Evolutionary conservation across 2,329 filamentous ascomycete genomes (phyloP), one percentile per base, ranked within the genome.

Genomic region (Scedosporium aurantiacum): DNA sequence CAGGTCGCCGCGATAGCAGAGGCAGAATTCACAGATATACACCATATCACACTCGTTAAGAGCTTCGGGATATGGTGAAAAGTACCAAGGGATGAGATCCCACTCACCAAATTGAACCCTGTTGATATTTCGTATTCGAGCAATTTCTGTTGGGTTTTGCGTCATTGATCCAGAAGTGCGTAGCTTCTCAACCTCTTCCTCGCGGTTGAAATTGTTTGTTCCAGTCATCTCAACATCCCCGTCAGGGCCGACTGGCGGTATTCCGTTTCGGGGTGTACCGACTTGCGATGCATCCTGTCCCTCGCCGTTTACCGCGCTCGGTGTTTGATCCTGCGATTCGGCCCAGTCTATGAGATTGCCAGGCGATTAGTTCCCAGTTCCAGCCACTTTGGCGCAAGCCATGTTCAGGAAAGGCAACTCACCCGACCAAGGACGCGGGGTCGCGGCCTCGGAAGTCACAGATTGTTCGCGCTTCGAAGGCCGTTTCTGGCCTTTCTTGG

Each of bases 71-170:
- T 99, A 99, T 0, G 94, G 94, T 4, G 91, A 96, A 76, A 99
- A 99, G 74, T 99, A 99, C 94, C 94, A 99, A 0, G 94, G 94
- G 71, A 96, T 95, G 52, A 99, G 84, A 68, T 97, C 91, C 71
- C 86, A 88, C 67, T 87, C 86, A 54, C 94, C 95, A 79, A 99
- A 97, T 71, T 97, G 93, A 3, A 99, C 87, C 66, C 89, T 92
- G 61, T 90, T 90, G 66, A 99, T 86, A 71, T 99, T 99, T 69
- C 94, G 88, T 61, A 99, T 96, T 60, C 95, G 88, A 25, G 93
- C 93, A 64, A 99, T 91, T 71, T 99, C 95, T 12, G 93, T 91
- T 62, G 96, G 94, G 66, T 97, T 97, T 71, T 99, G 95, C 10
- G 95, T 99, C 94, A 99, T 97, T 64, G 91, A 97, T 37, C 94